Evolutionary conservation across 2,329 filamentous ascomycete species (phyloP).

Genomic region (Xylariaceae sp.): DNA sequence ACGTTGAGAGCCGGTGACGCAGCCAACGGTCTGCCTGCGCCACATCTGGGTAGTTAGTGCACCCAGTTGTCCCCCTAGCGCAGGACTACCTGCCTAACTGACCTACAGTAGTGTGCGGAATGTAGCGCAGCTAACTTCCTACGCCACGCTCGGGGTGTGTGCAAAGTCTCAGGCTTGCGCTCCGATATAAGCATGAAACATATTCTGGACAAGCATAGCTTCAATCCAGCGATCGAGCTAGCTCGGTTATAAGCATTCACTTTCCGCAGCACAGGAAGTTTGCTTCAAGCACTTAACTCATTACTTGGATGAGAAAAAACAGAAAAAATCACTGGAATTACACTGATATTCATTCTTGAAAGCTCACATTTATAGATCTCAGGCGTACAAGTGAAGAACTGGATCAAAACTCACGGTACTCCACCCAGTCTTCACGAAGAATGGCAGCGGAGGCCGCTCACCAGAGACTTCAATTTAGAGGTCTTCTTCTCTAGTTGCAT

Average conservation of each 20-base stretch:
- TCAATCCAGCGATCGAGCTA: no score
- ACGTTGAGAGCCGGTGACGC: slow-evolving; percentile 13
- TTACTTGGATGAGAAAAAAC: no score
- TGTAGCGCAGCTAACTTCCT: neutral
- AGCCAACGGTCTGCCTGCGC: slow-evolving; percentile 14
- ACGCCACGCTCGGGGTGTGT: neutral
- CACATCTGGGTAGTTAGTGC: slow-evolving; percentile 5
- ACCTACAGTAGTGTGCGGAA: no score
- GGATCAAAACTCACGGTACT: no score
- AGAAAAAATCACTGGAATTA: no score
- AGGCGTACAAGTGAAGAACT: no score
- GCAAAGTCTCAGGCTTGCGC: neutral
- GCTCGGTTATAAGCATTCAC: no score
- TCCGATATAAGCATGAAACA: neutral
- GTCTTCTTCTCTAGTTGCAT: neutral
- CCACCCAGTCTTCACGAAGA: no score
- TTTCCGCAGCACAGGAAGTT: no score
- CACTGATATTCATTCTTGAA: no score
- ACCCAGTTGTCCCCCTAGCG: neutral
- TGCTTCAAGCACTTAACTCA: no score
- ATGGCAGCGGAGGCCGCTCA: neutral
- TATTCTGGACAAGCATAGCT: neutral
- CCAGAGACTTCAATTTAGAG: neutral
- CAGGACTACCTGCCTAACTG: neutral
- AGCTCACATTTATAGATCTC: no score